Percentiles rank a stretch among this genome's conserved stretches.
phyloP scores from a whole-genome alignment of 306 rosid species.

The Purshia tridentata region DNA sequence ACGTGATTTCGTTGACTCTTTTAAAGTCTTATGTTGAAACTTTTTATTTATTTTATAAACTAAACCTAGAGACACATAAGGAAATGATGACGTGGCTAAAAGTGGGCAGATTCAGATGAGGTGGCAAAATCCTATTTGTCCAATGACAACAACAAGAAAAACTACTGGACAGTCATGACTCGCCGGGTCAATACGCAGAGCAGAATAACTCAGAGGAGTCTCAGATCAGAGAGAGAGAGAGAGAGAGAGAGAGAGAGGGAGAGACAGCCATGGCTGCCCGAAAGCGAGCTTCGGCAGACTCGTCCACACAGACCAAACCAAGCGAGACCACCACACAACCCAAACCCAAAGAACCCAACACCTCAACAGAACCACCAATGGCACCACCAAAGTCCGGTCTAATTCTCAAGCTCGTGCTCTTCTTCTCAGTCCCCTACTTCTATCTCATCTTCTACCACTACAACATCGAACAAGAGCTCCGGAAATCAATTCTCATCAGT shows the following conservation, averaged over 20 bases:
- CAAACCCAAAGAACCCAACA: conserved; percentile 27
- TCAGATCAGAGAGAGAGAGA: background rate
- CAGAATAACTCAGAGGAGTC: background rate
- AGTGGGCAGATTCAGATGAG: background rate
- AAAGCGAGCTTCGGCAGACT: conserved; percentile 50
- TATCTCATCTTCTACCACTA: conserved; percentile 63
- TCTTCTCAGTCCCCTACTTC: conserved; percentile 52
- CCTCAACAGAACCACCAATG: conserved; percentile 46
- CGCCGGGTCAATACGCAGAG: background rate
- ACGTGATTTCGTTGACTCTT: too few relatives aligned
- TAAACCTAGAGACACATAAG: too few relatives aligned
- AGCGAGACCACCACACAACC: conserved; percentile 13
- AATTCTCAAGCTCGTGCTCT: conserved; percentile 58
- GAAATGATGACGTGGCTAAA: too few relatives aligned
- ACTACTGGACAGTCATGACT: background rate
- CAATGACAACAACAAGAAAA: background rate
- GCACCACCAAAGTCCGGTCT: conserved; percentile 69
- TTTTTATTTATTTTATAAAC: too few relatives aligned
- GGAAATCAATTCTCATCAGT: conserved; percentile 70
- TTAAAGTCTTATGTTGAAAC: too few relatives aligned
- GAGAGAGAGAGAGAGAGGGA: background rate
- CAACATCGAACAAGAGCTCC: conserved; percentile 53
- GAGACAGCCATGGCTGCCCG: conserved; percentile 68
- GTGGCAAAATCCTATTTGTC: conserved; percentile 6
- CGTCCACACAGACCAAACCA: conserved; percentile 34